These are phyloP conservation scores for Cladobotryum protrusum DNA, from an alignment of 2,329 filamentous ascomycete species.

Conservation along the genomic window DNA sequence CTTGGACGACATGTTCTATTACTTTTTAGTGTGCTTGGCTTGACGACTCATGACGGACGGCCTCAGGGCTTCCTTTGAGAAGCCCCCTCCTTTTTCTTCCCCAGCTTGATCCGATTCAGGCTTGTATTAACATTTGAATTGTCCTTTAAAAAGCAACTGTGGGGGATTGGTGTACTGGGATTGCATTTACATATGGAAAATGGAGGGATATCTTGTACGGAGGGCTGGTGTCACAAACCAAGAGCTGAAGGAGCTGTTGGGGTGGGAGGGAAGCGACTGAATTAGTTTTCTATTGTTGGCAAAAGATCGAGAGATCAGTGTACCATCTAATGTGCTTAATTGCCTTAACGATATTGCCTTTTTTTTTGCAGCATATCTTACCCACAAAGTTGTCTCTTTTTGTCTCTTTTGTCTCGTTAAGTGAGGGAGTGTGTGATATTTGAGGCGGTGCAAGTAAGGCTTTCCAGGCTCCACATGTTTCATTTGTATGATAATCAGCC, in stretches of 20 bases:
- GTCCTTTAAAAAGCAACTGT: background rate
- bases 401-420: too few species aligned
- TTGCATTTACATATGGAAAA: background rate
- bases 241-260: background rate
- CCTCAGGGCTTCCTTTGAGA: slow-evolving; percentile 11
- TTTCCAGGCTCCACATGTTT: too few species aligned
- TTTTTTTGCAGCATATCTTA: too few species aligned
- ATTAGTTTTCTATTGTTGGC: background rate
- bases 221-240: too few species aligned
- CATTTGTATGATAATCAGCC: too few species aligned
- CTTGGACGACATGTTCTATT: slow-evolving; percentile 14
- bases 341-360: background rate
- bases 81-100: slow-evolving; percentile 4
- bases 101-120: background rate
- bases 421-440: too few species aligned
- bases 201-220: background rate
- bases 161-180: background rate
- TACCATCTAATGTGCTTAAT: too few species aligned
- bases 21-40: slow-evolving; percentile 13
- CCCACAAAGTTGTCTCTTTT: too few species aligned
- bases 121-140: background rate
- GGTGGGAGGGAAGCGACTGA: background rate
- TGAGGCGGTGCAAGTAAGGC: too few species aligned
- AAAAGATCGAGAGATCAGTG: background rate
- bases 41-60: slow-evolving; percentile 21